Evolutionary conservation across 2,329 filamentous ascomycete genomes (phyloP), one percentile per base, ranked within the genome.

Genomic region (Monosporascus sp.): DNA sequence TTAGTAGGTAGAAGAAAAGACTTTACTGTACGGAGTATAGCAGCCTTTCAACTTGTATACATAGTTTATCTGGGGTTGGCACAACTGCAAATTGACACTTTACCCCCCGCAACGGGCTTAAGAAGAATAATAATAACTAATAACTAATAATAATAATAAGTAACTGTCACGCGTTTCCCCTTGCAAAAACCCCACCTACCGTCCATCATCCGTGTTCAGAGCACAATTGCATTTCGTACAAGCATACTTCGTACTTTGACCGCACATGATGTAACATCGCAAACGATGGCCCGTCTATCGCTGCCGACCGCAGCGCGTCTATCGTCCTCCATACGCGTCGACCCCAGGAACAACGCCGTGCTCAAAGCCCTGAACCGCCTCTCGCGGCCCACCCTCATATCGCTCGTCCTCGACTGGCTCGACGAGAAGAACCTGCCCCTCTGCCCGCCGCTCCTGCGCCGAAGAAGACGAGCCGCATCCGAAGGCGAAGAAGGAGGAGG

Each of bases 361-460:
- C 68, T 80, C 58, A 90, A 88, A 68, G 77, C 81, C 41, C 77
- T 96, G 48, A 79, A 76, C 55, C 85, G 85, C 51, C 78, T 95
- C 18, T 87, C 89, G 2, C 84, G 90, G 49, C 74, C 84, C 47
- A 84, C 88, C 0, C 79, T 96, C 22, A 72, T 94, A 25, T 81
- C 84, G 0, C 78, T 96, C 8, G 87, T 81, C 1, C 77, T 91
- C 22, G 80, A 87, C 72, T 96, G 90, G 90, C 82, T 95, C 3
- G 82, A 86, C 53, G 81, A 86, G 48, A 74, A 78, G 57, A 85
- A 88, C 57, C 74, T 83, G 41, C 70, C 78, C 5, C 73, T 80
- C 18, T 85, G 81, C 44, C 74, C 74, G 1, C 87, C 87, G 0
- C 83, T 78, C 64, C 78, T 87, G 46, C 75, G 65, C 56, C 68